Conservation (phyloP, 1,139 yeast genomes). For the Hansenula lynferdii region DNA sequence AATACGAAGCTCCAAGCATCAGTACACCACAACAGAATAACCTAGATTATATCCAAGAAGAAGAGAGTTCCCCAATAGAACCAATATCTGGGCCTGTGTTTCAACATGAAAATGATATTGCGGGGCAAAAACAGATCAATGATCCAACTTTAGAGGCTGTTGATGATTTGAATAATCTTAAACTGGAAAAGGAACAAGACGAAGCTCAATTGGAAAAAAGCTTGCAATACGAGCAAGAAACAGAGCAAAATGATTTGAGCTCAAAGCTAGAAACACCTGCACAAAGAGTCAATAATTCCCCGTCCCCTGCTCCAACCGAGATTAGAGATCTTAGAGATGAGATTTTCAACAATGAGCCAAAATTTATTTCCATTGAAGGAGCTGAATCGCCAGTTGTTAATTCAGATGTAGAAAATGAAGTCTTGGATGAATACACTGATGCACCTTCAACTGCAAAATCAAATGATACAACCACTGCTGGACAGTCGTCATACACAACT, state of each 20-base stretch:
- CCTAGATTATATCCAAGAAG: too few relatives aligned
- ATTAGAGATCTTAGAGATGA: not conserved
- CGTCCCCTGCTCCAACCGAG: not conserved
- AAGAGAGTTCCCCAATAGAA: too few relatives aligned
- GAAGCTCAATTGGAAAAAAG: slow-evolving; percentile 17
- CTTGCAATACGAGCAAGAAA: slow-evolving; percentile 18
- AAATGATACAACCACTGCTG: slow-evolving; percentile 12
- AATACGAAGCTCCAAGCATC: not conserved
- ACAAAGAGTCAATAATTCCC: too few relatives aligned
- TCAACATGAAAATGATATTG: too few relatives aligned
- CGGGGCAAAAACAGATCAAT: too few relatives aligned
- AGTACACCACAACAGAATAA: not conserved
- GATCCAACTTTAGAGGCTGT: slow-evolving; percentile 11
- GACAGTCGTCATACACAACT: slow-evolving; percentile 16
- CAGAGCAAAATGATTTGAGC: slow-evolving; percentile 11
- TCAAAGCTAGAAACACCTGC: not conserved
- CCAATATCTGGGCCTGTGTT: too few relatives aligned
- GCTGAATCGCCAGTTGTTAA: not conserved
- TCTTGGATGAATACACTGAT: slow-evolving; percentile 12
- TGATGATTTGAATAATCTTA: slow-evolving; percentile 22
- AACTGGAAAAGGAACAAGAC: slow-evolving; percentile 22
- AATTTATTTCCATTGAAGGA: not conserved
- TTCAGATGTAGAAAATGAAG: not conserved
- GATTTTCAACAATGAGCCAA: not conserved
- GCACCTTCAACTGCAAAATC: slow-evolving; percentile 23